A percentile compares a stretch with the other conserved stretches of the same genome.
Evolutionary conservation across 768 basidiomycete species (phyloP).

Genomic region (Leccinum barrowsii): DNA sequence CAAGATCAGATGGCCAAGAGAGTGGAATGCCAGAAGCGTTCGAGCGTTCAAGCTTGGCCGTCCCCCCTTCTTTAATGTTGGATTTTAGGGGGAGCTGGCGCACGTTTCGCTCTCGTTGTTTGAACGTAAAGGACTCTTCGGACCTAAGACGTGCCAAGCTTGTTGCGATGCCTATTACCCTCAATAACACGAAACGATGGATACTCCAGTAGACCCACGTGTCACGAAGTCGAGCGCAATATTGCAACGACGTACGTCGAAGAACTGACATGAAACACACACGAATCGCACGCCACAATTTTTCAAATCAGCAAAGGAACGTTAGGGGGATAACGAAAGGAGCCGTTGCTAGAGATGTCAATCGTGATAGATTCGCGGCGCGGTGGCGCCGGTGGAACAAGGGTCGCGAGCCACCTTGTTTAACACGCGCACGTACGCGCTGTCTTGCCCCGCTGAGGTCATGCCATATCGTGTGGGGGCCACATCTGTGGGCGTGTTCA

Average conservation of each 20-base stretch:
- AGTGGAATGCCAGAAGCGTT: neutral
- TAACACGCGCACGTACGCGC: neutral
- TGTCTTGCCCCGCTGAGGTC: neutral
- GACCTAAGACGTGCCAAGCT: neutral
- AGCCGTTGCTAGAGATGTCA: neutral
- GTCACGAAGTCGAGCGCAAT: neutral
- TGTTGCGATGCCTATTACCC: neutral
- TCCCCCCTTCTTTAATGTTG: neutral
- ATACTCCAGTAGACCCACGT: neutral
- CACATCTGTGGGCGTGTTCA: neutral
- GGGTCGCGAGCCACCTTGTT: constrained; percentile 1
- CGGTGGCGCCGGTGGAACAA: neutral
- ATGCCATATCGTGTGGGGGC: neutral
- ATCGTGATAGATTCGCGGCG: neutral
- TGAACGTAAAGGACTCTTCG: neutral
- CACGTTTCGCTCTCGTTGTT: neutral
- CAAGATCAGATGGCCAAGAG: constrained; percentile 4
- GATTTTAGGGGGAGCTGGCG: neutral
- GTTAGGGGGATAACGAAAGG: neutral
- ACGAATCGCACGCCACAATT: neutral
- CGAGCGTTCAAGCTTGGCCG: neutral
- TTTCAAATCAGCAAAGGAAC: neutral
- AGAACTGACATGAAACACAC: neutral
- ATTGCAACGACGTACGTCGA: neutral
- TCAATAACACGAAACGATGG: neutral